Evolutionary conservation across 768 basidiomycete genomes (phyloP), one percentile per base, ranked within the genome.

Genomic region (Ramaria rubella): DNA sequence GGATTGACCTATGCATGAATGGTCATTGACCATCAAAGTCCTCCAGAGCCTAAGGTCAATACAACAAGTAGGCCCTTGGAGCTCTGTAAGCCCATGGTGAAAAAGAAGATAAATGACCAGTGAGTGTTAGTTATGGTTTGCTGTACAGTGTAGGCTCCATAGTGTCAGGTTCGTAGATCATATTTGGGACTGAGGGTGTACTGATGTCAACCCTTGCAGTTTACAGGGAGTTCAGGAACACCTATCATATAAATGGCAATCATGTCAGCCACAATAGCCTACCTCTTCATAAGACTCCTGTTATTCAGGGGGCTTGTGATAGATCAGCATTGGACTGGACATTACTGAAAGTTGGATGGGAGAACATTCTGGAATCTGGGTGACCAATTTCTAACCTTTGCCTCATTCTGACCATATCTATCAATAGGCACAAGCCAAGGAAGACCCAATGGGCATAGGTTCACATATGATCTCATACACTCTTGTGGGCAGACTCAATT

Each of bases 401-500:
- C n/a, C 34, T 49, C 3, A 38, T 58, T 48, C 30, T 42, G 38
- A 11, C 58, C 52, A 59, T 17, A 52, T 29, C 21, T 52, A 44
- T 46, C 73, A 70, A 57, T 62, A 60, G 77, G 78, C 63, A 69
- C 75, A 63, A 63, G 68, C 50, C 26, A 68, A 67, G 50, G 73
- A 72, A 42, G 66, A 77, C 26, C 75, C 80, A 62, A 81, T 94
- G 48, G 93, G 92, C 12, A 78, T 94, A 54, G 93, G 95, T 68
- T 86, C 90, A 2, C 82, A 88, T 15, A 86, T 92, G 81, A 71
- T 94, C 54, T 80, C 89, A 0, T 81, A 87, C 64, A 81, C 85
- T 63, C 83, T 83, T 58, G 86, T 85, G 14, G 74, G 77, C 8
- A 70, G 75, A 43, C 72, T 93, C 53, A 82, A 80, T 59, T 64